These are phyloP conservation scores for Malassezia equina DNA, from an alignment of 1,284 basidiomycete species.

Conservation along the genomic window DNA sequence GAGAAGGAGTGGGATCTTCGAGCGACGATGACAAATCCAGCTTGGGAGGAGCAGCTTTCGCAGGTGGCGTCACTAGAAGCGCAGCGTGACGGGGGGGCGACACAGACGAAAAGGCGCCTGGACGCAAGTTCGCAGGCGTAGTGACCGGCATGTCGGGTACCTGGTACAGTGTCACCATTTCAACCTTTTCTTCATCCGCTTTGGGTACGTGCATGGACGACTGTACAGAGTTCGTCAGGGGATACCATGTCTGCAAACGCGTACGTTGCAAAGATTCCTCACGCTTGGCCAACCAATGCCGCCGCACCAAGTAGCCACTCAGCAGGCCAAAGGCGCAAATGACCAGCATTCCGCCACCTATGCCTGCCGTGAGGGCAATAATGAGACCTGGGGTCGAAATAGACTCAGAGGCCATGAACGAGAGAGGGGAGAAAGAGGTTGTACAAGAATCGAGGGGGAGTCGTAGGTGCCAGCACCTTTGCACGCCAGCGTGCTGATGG, in stretches of 20 bases:
- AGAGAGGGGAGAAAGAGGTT: background rate
- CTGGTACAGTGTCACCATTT: background rate
- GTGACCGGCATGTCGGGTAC: background rate
- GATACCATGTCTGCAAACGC: background rate
- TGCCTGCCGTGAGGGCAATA: constrained; percentile 6
- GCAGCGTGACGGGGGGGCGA: background rate
- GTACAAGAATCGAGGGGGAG: background rate
- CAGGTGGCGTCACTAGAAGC: background rate
- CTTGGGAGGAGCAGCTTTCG: background rate
- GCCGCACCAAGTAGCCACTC: constrained; percentile 8
- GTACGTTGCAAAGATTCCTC: constrained; percentile 7
- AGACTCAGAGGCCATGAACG: background rate
- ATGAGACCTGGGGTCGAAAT: constrained; percentile 1
- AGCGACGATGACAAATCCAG: background rate
- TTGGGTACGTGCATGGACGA: background rate
- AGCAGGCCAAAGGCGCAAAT: constrained; percentile 3
- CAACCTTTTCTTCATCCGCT: background rate
- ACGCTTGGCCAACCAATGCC: constrained; percentile 7
- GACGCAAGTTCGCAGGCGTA: background rate
- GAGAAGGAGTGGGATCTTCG: background rate
- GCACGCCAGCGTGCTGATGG: constrained; percentile 15
- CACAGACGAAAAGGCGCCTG: background rate
- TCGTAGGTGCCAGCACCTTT: constrained; percentile 11
- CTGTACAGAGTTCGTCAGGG: background rate
- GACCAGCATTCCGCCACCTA: constrained; percentile 9